Evolutionary conservation across 2,329 filamentous ascomycete species (phyloP).

Genomic region (Orbilia blumenaviensis): DNA sequence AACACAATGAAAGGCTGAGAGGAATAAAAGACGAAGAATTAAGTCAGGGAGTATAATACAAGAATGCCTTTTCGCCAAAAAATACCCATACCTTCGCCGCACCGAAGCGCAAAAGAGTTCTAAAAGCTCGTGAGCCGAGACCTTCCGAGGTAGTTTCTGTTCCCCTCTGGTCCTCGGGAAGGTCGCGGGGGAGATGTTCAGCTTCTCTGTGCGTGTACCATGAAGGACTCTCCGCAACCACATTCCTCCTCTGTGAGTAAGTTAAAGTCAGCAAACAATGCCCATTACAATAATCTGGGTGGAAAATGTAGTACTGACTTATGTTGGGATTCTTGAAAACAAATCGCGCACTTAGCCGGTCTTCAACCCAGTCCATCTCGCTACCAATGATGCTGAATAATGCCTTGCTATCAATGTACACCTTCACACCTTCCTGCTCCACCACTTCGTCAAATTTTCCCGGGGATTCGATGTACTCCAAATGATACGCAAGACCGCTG

Average conservation of each 20-base stretch:
- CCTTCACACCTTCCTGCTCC: constrained; percentile 94
- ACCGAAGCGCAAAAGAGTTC: neutral
- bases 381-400: constrained; percentile 97
- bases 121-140: neutral
- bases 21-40: neutral
- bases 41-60: constrained; percentile 20
- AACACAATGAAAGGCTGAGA: neutral
- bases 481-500: constrained; percentile 88
- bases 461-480: constrained; percentile 94
- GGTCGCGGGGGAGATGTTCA: neutral
- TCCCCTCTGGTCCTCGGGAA: neutral
- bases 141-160: neutral
- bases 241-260: constrained; percentile 83
- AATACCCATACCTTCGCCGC: constrained; percentile 11
- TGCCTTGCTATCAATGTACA: constrained; percentile 95
- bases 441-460: constrained; percentile 89
- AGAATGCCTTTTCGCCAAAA: constrained; percentile 13
- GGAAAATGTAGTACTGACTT: constrained; percentile 71
- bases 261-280: constrained; percentile 55
- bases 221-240: constrained; percentile 95
- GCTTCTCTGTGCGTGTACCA: constrained; percentile 66
- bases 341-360: constrained; percentile 90
- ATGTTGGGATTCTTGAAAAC: constrained; percentile 98
- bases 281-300: neutral
- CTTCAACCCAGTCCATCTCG: constrained; percentile 99